Evolutionary conservation across 306 rosid species (phyloP).

Genomic region (Rosa lucieae): DNA sequence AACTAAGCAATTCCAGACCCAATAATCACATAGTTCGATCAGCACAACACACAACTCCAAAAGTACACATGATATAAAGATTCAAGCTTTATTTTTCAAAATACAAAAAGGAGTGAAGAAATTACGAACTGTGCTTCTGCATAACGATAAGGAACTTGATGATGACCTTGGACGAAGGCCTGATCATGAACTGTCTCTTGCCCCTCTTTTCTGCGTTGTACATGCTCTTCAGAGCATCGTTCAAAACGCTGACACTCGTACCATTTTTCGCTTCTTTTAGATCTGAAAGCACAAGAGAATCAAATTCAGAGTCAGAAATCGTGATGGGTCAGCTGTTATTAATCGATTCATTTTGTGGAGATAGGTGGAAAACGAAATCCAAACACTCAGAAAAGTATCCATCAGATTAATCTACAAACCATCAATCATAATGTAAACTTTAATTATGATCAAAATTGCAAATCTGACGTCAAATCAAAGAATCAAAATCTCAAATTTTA

Average conservation of each 20-base stretch:
- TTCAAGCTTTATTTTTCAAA: background rate
- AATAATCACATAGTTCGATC: too few species aligned
- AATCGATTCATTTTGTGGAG: background rate
- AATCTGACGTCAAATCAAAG: too few species aligned
- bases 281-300: slow-evolving; percentile 6
- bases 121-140: slow-evolving; percentile 34
- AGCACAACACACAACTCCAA: too few species aligned
- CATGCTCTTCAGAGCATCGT: slow-evolving; percentile 50
- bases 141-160: slow-evolving; percentile 46
- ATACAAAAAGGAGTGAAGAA: background rate
- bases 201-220: slow-evolving; percentile 52
- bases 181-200: slow-evolving; percentile 42
- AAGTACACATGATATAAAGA: background rate
- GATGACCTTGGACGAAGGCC: slow-evolving; percentile 47
- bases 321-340: background rate
- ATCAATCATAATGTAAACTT: too few species aligned
- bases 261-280: slow-evolving; percentile 24
- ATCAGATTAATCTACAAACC: too few species aligned
- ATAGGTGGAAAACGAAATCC: too few species aligned
- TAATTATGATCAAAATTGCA: too few species aligned
- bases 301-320: background rate
- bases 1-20: too few species aligned
- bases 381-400: too few species aligned
- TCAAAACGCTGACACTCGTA: slow-evolving; percentile 41
- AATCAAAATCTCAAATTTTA: too few species aligned